Percentiles rank a stretch among this genome's conserved stretches.
These are phyloP conservation scores for Lasiosphaeriaceae sp. DNA, from an alignment of 495 filamentous ascomycete genomes.

Conservation along the genomic window DNA sequence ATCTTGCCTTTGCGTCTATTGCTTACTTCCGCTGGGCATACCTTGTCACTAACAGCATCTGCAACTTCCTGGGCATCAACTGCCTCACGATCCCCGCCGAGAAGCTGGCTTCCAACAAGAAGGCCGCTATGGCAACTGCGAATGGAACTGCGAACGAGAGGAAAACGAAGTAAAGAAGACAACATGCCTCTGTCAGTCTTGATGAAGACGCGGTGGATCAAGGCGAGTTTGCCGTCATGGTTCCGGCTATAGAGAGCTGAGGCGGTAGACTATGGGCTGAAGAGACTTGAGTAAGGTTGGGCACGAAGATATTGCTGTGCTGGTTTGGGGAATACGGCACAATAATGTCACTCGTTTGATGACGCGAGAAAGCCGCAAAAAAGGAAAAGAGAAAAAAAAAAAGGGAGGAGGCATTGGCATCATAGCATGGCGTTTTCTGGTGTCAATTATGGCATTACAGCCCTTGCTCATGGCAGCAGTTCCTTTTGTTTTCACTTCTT, in stretches of 20 bases:
- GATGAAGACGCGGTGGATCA: not conserved
- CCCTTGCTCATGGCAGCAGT: constrained; percentile 1
- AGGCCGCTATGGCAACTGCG: constrained; percentile 8
- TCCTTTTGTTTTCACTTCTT: not conserved
- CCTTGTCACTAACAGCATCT: constrained; percentile 87
- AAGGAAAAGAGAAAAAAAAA: not conserved
- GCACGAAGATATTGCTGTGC: too few relatives aligned
- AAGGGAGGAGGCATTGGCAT: constrained; percentile 3
- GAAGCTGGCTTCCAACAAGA: constrained; percentile 46
- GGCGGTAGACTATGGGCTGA: too few relatives aligned
- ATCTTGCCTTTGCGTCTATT: constrained; percentile 74
- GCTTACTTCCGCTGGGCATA: constrained; percentile 91
- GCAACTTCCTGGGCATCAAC: constrained; percentile 85
- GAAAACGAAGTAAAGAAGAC: constrained; percentile 2
- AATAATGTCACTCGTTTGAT: not conserved
- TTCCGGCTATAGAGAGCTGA: too few relatives aligned
- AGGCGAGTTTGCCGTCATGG: too few relatives aligned
- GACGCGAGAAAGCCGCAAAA: not conserved
- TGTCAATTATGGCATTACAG: not conserved
- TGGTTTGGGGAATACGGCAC: too few relatives aligned
- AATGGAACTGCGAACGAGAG: constrained; percentile 20
- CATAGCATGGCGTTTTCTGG: constrained; percentile 14
- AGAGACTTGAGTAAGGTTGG: too few relatives aligned
- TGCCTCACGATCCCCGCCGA: constrained; percentile 81
- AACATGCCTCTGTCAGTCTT: not conserved